A percentile compares a stretch with the other conserved stretches of the same genome.
Conservation (phyloP, 1,139 yeast species). For the Zygosaccharomyces pseudobailii region DNA sequence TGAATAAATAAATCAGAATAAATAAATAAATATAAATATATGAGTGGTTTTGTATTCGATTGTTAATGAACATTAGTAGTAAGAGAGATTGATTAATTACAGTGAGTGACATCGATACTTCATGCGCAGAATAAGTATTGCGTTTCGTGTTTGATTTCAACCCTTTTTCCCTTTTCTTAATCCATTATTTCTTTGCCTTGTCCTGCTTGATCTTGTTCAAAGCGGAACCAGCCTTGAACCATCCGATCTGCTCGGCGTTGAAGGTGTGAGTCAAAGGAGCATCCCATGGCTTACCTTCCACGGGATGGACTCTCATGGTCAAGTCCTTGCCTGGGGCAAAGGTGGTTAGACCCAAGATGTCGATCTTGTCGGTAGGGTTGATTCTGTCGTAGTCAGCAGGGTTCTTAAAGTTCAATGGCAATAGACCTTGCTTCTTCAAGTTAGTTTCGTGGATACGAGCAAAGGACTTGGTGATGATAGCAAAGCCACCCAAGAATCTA, state of each 20-base stretch:
- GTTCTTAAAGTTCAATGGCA: slow-evolving; percentile 90
- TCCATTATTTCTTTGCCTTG: slow-evolving; percentile 10
- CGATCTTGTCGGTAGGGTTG: slow-evolving; percentile 84
- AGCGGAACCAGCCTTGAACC: slow-evolving; percentile 99
- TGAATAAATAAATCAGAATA: slow-evolving; percentile 5
- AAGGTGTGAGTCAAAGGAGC: slow-evolving; percentile 91
- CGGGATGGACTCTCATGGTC: slow-evolving; percentile 84
- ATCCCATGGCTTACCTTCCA: slow-evolving; percentile 79
- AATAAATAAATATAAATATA: slow-evolving; percentile 13
- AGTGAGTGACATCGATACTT: slow-evolving; percentile 9
- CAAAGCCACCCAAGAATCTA: slow-evolving; percentile 97
- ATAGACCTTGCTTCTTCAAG: slow-evolving; percentile 95
- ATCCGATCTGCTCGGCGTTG: slow-evolving; percentile 93
- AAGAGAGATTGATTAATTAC: slow-evolving; percentile 10
- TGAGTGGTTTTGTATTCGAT: background rate
- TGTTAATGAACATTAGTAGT: slow-evolving; percentile 8
- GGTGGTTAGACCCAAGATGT: slow-evolving; percentile 75
- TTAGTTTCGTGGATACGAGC: slow-evolving; percentile 96
- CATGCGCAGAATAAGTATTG: slow-evolving; percentile 1
- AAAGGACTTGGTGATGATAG: slow-evolving; percentile 93
- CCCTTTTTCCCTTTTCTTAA: background rate
- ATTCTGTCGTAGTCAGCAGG: slow-evolving; percentile 92
- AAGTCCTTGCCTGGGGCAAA: slow-evolving; percentile 93
- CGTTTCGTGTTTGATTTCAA: background rate
- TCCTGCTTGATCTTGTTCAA: slow-evolving; percentile 86